Percentiles rank a stretch among this genome's conserved stretches.
Evolutionary conservation across 345 rosid genomes (phyloP).

Genomic region (Eucalyptus guilfoylei): DNA sequence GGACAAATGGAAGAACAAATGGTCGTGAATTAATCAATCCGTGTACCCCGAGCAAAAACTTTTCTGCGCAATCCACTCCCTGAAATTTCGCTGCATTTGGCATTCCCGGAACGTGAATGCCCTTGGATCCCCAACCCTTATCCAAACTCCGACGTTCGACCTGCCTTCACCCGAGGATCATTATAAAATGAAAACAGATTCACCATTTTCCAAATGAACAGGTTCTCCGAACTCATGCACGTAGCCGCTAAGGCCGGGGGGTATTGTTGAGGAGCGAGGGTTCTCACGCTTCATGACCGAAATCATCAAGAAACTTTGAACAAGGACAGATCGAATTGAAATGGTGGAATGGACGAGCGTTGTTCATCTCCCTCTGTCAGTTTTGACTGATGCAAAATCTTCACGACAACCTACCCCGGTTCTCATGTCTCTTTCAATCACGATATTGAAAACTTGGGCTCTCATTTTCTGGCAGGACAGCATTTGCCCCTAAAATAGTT

Average conservation of each 20-base stretch:
- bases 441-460: too few species aligned
- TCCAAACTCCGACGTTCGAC: neutral
- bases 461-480: too few species aligned
- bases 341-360: neutral
- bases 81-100: neutral
- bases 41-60: neutral
- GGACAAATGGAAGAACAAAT: neutral
- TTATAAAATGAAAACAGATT: neutral
- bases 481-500: too few species aligned
- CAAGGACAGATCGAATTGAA: neutral
- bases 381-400: too few species aligned
- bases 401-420: too few species aligned
- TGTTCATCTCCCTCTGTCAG: too few species aligned
- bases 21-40: neutral
- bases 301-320: neutral
- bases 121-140: neutral
- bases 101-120: neutral
- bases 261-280: neutral
- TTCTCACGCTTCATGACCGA: neutral
- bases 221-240: neutral
- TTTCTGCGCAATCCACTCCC: neutral
- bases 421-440: too few species aligned
- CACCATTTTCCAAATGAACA: neutral
- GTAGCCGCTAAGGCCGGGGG: neutral
- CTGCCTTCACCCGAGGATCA: neutral